Base-by-base conservation (phyloP, 176 grass and related monocot species). In the Phragmites australis region DNA sequence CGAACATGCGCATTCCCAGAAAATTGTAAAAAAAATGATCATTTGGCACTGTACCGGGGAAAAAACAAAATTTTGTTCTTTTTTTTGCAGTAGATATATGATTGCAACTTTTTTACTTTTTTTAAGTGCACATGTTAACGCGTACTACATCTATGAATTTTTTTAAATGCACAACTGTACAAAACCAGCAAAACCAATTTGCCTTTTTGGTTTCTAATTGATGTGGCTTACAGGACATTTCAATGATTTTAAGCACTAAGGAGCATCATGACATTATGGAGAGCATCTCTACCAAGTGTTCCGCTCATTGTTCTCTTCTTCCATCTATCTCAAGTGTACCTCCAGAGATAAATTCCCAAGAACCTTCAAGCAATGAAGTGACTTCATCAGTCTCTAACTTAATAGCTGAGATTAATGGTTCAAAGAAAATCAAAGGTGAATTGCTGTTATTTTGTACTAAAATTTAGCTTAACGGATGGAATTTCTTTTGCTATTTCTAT, bases 181-280 rank as follows among this genome's bases (percentile, higher is more conserved):
- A 65, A 49, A 65, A 50, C 8, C 18, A 37, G 10, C 31, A 3
- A 66, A 51, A 37, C 49, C 30, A 40, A 50, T 52, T 41, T 40
- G 30, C 25, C 30, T 15, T n/a, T 54, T 47, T 87, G 57, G 19
- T 70, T 80, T 84, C 44, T 76, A 90, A 83, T 54, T 81, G 30
- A 68, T 59, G 13, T 14, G 65, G 70, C 66, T 81, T 90, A 40
- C 75, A 94, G 95, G 92, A 98, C 54, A 80, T 98, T 83, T 98
- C 95, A 39, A 88, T 94, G 81, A 76, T 94, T 82, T 81, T 98
- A 89, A 98, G 95, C 82, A 92, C 92, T 56, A 83, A 87, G 86
- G 95, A 94, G 65, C 92, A 91, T 91, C 83, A 87, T 79, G 90
- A 77, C 34, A 77, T 78, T 64, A 92, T 98, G 92, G 57, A 91